Percentiles rank a stretch among this genome's conserved stretches.
These are phyloP conservation scores for Pythium phragmiticola DNA, from an alignment of 352 stramenopile species.

Conservation along the genomic window DNA sequence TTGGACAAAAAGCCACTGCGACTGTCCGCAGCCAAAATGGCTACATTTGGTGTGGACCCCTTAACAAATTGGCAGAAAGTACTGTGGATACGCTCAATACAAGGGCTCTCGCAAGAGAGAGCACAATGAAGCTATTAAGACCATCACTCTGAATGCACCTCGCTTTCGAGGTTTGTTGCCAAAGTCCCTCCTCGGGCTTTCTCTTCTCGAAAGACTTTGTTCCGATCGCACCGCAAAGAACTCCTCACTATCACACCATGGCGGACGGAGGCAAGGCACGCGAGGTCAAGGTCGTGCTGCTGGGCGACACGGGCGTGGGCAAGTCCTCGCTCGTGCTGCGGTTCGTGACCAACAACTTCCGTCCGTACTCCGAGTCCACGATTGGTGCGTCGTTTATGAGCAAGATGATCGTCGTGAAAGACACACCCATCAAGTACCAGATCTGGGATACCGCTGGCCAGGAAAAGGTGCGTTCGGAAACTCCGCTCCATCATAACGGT, in stretches of 20 bases:
- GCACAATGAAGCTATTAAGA: conserved; percentile 1
- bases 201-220: background rate
- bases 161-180: conserved; percentile 1
- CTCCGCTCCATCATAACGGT: background rate
- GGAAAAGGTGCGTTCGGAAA: conserved; percentile 74
- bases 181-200: background rate
- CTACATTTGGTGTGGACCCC: conserved; percentile 11
- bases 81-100: conserved; percentile 1
- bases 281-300: conserved; percentile 89
- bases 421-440: conserved; percentile 94
- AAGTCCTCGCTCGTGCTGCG: conserved; percentile 96
- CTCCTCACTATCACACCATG: conserved; percentile 31
- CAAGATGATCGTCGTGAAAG: conserved; percentile 94
- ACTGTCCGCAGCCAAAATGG: background rate
- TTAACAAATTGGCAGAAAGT: background rate
- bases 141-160: conserved; percentile 15
- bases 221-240: background rate
- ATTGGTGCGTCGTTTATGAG: conserved; percentile 98
- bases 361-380: conserved; percentile 94
- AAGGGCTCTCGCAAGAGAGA: background rate
- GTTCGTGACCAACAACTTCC: conserved; percentile 98
- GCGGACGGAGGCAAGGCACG: conserved; percentile 73
- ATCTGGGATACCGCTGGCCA: conserved; percentile 99
- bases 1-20: no score
- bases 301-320: conserved; percentile 94